phyloP scores from a whole-genome alignment of 306 rosid genomes.

The Quercus cerris region DNA sequence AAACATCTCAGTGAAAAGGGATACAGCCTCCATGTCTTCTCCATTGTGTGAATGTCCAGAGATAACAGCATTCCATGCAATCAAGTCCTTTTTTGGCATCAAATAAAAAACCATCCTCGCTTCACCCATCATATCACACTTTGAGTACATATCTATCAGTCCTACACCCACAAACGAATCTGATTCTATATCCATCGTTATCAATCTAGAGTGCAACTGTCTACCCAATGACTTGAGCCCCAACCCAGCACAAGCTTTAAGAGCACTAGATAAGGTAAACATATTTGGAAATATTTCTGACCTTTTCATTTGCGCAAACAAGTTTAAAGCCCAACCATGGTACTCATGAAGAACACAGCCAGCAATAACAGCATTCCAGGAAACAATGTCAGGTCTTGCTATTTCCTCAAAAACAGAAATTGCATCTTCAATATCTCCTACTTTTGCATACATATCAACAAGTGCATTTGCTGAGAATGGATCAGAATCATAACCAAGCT shows the following conservation, averaged over 20 bases:
- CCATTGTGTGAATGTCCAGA: conserved; percentile 65
- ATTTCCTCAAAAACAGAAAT: conserved; percentile 57
- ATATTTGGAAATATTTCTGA: conserved; percentile 50
- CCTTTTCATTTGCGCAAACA: conserved; percentile 49
- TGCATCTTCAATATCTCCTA: conserved; percentile 48
- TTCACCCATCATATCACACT: conserved; percentile 60
- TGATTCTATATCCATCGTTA: conserved; percentile 55
- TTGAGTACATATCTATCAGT: conserved; percentile 78
- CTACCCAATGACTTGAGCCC: conserved; percentile 61
- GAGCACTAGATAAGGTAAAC: conserved; percentile 77
- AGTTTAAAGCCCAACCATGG: conserved; percentile 48
- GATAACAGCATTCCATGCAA: conserved; percentile 78
- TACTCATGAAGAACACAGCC: conserved; percentile 75
- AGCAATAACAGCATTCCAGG: conserved; percentile 90
- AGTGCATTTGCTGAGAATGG: conserved; percentile 75
- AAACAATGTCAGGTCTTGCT: conserved; percentile 60
- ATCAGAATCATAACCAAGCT: conserved; percentile 67
- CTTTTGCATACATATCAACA: conserved; percentile 86
- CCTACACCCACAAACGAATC: conserved; percentile 72
- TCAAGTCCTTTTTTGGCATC: conserved; percentile 55
- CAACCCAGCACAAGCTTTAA: conserved; percentile 71
- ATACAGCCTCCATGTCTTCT: conserved; percentile 57
- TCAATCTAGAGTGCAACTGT: conserved; percentile 65
- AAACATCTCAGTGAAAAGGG: conserved; percentile 48
- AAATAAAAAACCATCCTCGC: conserved; percentile 62